Evolutionary conservation across 257 asterid species (phyloP).

Genomic region (Fraxinus pennsylvanica): DNA sequence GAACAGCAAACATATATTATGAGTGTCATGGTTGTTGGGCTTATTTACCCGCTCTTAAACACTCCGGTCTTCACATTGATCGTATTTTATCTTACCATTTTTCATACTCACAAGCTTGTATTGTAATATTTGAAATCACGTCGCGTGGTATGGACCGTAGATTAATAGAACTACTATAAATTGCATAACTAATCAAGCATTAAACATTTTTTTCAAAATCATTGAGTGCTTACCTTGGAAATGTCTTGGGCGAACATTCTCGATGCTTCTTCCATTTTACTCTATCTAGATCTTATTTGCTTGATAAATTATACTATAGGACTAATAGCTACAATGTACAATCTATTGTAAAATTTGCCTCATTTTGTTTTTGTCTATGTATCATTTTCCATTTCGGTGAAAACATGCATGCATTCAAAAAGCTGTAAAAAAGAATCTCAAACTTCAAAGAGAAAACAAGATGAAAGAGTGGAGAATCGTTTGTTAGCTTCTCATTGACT

Average conservation of each 20-base stretch:
- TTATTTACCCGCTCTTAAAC: no score
- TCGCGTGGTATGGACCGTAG: no score
- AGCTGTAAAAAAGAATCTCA: neutral
- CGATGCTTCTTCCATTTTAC: neutral
- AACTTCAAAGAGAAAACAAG: neutral
- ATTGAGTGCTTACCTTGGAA: neutral
- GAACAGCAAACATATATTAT: no score
- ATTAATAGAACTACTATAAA: neutral
- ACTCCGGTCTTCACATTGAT: no score
- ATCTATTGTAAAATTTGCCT: neutral
- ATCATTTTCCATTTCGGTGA: neutral
- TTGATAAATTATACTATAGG: neutral
- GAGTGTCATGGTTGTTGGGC: no score
- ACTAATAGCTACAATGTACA: neutral
- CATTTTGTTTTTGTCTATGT: neutral
- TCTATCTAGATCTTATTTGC: neutral
- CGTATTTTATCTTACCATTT: no score
- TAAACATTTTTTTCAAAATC: neutral
- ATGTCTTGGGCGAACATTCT: neutral
- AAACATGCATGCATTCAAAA: neutral
- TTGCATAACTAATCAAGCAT: constrained; percentile 9
- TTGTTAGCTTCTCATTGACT: neutral
- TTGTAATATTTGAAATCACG: no score
- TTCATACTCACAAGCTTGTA: no score
- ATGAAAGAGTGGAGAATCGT: neutral